These are phyloP conservation scores for Ambrosia artemisiifolia DNA, from an alignment of 129 eudicot species.

Conservation along the genomic window DNA sequence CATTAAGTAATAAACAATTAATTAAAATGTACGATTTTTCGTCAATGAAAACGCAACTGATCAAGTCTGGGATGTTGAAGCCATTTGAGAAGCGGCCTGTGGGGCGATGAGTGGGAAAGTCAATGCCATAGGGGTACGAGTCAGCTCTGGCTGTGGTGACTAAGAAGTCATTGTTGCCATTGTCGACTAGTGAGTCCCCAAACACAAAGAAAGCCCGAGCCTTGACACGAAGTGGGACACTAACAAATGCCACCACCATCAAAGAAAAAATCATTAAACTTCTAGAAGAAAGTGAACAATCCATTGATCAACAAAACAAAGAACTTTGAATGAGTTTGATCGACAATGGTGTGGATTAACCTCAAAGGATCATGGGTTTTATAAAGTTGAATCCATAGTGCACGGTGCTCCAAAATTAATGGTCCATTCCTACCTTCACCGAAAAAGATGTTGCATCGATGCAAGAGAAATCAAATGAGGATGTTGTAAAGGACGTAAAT, in stretches of 20 bases:
- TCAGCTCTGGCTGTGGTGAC: conserved; percentile 66
- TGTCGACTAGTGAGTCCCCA: conserved; percentile 69
- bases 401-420: conserved; percentile 27
- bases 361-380: neutral
- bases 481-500: conserved; percentile 12
- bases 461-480: conserved; percentile 18
- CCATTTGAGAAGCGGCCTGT: conserved; percentile 70
- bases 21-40: neutral
- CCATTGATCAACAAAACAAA: conserved; percentile 22
- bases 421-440: conserved; percentile 33
- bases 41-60: conserved; percentile 33
- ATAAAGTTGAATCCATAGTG: conserved; percentile 12
- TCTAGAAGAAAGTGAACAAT: conserved; percentile 12
- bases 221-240: conserved; percentile 24
- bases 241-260: conserved; percentile 11
- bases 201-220: conserved; percentile 58
- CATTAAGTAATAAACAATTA: neutral
- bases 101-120: conserved; percentile 55
- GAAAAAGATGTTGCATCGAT: conserved; percentile 13
- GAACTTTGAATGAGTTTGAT: neutral
- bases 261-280: neutral
- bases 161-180: conserved; percentile 65
- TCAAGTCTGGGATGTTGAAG: conserved; percentile 57
- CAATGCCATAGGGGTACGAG: conserved; percentile 68
- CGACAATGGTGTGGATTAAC: conserved; percentile 7